Evolutionary conservation across 495 filamentous ascomycete genomes (phyloP), one percentile per base, ranked within the genome.

Genomic region (Patellaria atrata): DNA sequence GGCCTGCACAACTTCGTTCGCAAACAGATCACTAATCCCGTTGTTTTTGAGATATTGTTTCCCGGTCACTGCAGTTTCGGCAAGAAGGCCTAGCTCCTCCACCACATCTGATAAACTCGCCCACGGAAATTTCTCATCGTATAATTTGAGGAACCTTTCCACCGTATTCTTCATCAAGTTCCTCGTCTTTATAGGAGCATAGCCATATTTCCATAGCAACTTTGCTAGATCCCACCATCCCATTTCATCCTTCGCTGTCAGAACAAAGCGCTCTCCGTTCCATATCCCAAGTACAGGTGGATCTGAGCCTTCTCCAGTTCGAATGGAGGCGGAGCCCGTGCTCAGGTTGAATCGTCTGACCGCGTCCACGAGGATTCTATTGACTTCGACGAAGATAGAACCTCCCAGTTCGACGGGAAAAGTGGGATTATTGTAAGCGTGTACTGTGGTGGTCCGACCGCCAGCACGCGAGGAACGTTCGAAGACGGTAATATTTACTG

Each of bases 301-400:
- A 11, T 54, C 45, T 1, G 61, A 45, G 0, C 54, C 56, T 23
- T 58, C 51, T 37, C 58, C 52, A 40, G 57, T 46, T n/a, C n/a
- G n/a, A n/a, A n/a, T n/a, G n/a, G n/a, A n/a, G 43, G 54, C 17
- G 25, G 53, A 59, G 8, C 51, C 47, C 13, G 48, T 57, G 22
- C 51, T 53, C 3, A 99, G 71, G 18, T 69, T 73, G 47, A 94
- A 81, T 26, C 75, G 65, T 16, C 69, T 61, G n/a, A 76, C 68
- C 0, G 86, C 79, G 29, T 75, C 70, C 40, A 75, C 70, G 9
- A 96, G 70, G 47, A 86, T 92, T 11, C 72, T 57, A 51, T 99
- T 99, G 27, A 82, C 70, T 27, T 79, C 52, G 18, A 96, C 83
- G 50, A 99, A 99, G 44, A 96, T 92, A 20, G 75, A 85, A 22